Evolutionary conservation across 768 basidiomycete species (phyloP).

Genomic region (Lactifluus volemus): DNA sequence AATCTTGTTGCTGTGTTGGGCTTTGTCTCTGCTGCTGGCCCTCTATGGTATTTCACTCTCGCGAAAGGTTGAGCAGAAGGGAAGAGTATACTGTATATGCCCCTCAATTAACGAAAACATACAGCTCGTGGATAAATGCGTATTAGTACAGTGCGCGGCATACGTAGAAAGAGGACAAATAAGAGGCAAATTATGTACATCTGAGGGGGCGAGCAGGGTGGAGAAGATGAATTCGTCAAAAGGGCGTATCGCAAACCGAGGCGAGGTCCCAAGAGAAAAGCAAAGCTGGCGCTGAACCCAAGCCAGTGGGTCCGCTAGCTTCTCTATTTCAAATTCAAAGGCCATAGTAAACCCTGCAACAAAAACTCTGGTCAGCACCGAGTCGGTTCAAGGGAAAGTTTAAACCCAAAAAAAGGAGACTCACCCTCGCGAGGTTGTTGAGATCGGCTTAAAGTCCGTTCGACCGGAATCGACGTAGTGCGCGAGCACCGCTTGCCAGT

Average conservation of each 20-base stretch:
- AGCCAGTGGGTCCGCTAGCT: background rate
- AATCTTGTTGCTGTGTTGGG: background rate
- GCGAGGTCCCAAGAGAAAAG: constrained; percentile 3
- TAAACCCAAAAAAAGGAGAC: constrained; percentile 23
- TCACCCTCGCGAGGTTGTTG: constrained; percentile 66
- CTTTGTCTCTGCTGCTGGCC: background rate
- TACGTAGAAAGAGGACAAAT: background rate
- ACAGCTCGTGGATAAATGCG: constrained; percentile 16
- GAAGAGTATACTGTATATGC: background rate
- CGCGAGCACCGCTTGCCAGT: constrained; percentile 60
- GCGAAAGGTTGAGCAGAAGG: background rate
- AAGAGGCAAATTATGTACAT: background rate
- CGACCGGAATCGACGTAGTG: constrained; percentile 68
- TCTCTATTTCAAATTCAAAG: constrained; percentile 12
- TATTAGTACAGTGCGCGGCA: constrained; percentile 17
- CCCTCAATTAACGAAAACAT: constrained; percentile 5
- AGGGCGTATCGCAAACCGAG: background rate
- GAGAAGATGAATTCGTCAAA: background rate
- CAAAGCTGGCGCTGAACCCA: constrained; percentile 6
- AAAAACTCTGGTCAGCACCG: background rate
- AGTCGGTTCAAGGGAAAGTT: background rate
- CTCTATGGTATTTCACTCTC: background rate
- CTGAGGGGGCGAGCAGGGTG: background rate
- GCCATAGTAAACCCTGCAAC: constrained; percentile 17
- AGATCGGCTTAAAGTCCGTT: constrained; percentile 77